Evolutionary conservation across 2,329 filamentous ascomycete species (phyloP), one percentile per base, ranked within the genome.

Genomic region (Colletotrichum cordylinicola): DNA sequence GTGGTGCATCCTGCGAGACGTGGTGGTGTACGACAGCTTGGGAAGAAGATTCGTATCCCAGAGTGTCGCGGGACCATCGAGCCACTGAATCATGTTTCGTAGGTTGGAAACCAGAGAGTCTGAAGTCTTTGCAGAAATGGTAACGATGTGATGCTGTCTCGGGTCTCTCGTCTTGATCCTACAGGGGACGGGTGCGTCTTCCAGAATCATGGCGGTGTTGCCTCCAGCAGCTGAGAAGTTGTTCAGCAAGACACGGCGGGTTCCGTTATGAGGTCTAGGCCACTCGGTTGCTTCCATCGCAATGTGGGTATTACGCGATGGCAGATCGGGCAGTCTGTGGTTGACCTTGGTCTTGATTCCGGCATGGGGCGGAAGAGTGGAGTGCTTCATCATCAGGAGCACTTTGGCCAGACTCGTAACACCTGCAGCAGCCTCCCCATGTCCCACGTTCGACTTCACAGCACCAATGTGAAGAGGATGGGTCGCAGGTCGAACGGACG

Each of bases 201-300:
- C 91, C 2, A 95, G 8, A 31, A 60, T 60, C 79, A 94, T 82
- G 15, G 91, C 90, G 2, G 93, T 94, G 83, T 95, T 95, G 43
- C 93, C 93, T 77, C 93, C 93, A 69, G 93, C 92, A 8, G 93
- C 93, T 75, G 90, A 91, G 80, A 94, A 94, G 84, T 94, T 94
- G 85, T 95, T 95, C 75, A 94, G 82, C 72, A 91, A 89, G 4
- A 89, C 84, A 3, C 85, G 82, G 9, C 88, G 85, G 4, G 56
- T 60, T 85, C 86, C 86, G 18, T 85, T 86, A 39, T 89, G 85
- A 24, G 83, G 84, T 61, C 91, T 86, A 66, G 78, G 79, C 82
- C 90, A 90, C 0, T 60, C 56, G 0, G 88, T 90, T 65, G 86
- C 81, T 76, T 91, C 85, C 74, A 89, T 87, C 2, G 91, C 88